phyloP scores from a whole-genome alignment of 176 grass and related monocot species.

The Thinopyrum elongatum region DNA sequence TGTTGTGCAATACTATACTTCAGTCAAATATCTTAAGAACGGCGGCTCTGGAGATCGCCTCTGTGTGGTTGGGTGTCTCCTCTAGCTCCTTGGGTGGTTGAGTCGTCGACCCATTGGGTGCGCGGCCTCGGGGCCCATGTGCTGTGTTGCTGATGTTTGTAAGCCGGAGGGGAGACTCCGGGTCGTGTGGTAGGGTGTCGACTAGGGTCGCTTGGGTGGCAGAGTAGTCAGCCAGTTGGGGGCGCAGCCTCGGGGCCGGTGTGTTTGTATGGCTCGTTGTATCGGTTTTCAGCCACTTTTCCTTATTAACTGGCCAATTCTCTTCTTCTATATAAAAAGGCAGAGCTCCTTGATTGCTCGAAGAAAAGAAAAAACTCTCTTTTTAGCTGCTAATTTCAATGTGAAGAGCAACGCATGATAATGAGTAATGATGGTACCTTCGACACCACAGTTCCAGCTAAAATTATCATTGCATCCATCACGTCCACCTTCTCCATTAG shows the following conservation, averaged over 20 bases:
- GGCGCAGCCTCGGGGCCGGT: neutral
- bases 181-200: neutral
- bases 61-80: neutral
- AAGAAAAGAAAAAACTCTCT: neutral
- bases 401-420: neutral
- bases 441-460: slow-evolving; percentile 98
- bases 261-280: neutral
- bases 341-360: neutral
- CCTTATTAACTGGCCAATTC: too few relatives aligned
- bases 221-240: neutral
- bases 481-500: slow-evolving; percentile 79
- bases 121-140: neutral
- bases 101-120: neutral
- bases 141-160: neutral
- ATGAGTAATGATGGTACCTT: slow-evolving; percentile 62
- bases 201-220: neutral
- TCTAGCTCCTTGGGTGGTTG: neutral
- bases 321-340: neutral
- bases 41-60: neutral
- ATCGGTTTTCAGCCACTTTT: neutral
- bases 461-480: slow-evolving; percentile 95
- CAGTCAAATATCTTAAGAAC: slow-evolving; percentile 3
- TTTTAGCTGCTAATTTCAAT: neutral
- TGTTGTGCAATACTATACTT: neutral
- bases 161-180: neutral